These are phyloP conservation scores for Candolleomyces efflorescens DNA, from an alignment of 768 basidiomycete species.

Conservation along the genomic window DNA sequence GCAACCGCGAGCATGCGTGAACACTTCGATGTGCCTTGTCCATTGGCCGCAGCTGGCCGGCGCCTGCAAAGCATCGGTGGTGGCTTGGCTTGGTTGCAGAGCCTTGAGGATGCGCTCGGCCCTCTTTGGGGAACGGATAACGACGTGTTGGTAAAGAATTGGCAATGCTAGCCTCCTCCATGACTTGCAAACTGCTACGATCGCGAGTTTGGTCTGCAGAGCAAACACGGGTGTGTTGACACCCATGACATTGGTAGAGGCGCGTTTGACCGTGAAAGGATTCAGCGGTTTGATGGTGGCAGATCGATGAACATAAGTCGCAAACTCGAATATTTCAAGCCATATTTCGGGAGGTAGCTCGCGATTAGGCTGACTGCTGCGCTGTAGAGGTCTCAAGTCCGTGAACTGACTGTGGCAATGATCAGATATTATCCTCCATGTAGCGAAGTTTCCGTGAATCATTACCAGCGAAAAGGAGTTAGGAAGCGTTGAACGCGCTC, in stretches of 20 bases:
- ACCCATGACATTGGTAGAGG: constrained; percentile 41
- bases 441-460: no score
- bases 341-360: constrained; percentile 48
- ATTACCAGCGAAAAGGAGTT: not conserved
- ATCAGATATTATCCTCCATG: not conserved
- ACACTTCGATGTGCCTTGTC: constrained; percentile 45
- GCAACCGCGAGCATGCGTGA: constrained; percentile 40
- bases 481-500: not conserved
- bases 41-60: constrained; percentile 35
- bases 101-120: constrained; percentile 34
- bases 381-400: not conserved
- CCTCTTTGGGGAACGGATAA: constrained; percentile 40
- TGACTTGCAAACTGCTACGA: constrained; percentile 43
- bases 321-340: constrained; percentile 55
- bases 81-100: constrained; percentile 26
- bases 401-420: not conserved
- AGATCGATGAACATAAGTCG: constrained; percentile 43
- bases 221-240: constrained; percentile 42
- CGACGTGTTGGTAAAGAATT: constrained; percentile 42
- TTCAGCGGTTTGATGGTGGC: constrained; percentile 41
- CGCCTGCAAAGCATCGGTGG: not conserved
- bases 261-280: constrained; percentile 39
- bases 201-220: constrained; percentile 45
- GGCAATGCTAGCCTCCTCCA: constrained; percentile 42
- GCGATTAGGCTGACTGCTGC: constrained; percentile 17